Conservation (phyloP, 2,329 filamentous ascomycete genomes). For the Cercospora sp. region DNA sequence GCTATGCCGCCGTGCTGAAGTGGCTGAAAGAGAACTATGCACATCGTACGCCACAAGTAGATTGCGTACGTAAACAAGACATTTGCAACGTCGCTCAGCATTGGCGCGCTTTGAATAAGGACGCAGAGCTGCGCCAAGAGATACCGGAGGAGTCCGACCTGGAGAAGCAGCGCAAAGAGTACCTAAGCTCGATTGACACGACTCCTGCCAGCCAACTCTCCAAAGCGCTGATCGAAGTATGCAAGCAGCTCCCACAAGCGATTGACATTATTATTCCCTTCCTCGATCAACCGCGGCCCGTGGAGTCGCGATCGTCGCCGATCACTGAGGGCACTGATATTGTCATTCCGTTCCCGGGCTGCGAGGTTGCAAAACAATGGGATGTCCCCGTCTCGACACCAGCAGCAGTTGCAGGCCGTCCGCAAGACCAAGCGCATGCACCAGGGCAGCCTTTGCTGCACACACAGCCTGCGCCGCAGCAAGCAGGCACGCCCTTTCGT, state of each 20-base stretch:
- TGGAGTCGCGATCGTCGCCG: background rate
- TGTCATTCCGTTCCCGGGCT: conserved; percentile 17
- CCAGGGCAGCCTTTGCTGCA: background rate
- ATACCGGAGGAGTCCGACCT: conserved; percentile 24
- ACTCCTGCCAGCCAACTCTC: conserved; percentile 19
- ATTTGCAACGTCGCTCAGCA: conserved; percentile 26
- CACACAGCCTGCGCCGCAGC: background rate
- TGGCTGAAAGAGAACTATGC: conserved; percentile 29
- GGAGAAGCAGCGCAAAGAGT: conserved; percentile 19
- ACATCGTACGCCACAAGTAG: conserved; percentile 20
- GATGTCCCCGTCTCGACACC: background rate
- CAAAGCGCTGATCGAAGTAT: conserved; percentile 29
- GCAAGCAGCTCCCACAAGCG: conserved; percentile 24
- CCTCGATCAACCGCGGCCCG: conserved; percentile 5
- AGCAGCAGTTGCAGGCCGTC: background rate
- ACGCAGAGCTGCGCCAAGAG: conserved; percentile 24
- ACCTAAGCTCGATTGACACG: conserved; percentile 24
- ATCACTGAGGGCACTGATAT: conserved; percentile 25
- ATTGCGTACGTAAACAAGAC: conserved; percentile 26
- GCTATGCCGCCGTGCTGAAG: conserved; percentile 23
- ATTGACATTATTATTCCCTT: conserved; percentile 25
- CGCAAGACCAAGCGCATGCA: background rate
- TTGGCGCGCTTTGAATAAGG: conserved; percentile 28
- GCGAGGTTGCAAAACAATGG: background rate
- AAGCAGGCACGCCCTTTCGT: background rate